Evolutionary conservation across 2,329 filamentous ascomycete species (phyloP).

Genomic region (Cordyceps farinosa): DNA sequence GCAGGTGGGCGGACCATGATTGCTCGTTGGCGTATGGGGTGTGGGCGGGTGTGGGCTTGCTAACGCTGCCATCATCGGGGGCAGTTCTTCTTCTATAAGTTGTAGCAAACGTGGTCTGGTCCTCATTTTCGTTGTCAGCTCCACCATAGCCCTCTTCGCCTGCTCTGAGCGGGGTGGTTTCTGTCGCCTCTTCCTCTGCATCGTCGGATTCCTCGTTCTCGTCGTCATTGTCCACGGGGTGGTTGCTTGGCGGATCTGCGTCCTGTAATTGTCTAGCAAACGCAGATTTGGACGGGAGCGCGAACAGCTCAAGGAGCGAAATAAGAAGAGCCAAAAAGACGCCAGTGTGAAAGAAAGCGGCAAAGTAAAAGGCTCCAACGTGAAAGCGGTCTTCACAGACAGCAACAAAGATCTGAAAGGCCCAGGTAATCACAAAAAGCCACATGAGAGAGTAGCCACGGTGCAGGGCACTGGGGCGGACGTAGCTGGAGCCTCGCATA

Average conservation of each 20-base stretch:
- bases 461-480: conserved; percentile 81
- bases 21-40: conserved; percentile 69
- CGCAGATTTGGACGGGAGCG: conserved; percentile 65
- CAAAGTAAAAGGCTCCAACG: conserved; percentile 73
- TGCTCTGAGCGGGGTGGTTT: conserved; percentile 52
- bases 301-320: conserved; percentile 75
- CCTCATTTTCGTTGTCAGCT: conserved; percentile 32
- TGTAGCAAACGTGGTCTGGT: conserved; percentile 51
- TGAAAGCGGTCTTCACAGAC: conserved; percentile 72
- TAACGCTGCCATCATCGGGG: conserved; percentile 33
- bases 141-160: conserved; percentile 33
- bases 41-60: conserved; percentile 25
- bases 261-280: conserved; percentile 60
- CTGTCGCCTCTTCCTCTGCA: conserved; percentile 36
- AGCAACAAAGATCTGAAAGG: conserved; percentile 66
- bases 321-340: conserved; percentile 72
- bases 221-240: conserved; percentile 6
- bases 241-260: conserved; percentile 25
- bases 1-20: conserved; percentile 75
- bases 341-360: conserved; percentile 74
- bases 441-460: conserved; percentile 78
- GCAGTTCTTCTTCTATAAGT: conserved; percentile 48
- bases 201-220: conserved; percentile 19
- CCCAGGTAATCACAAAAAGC: conserved; percentile 75
- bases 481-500: conserved; percentile 71